Evolutionary conservation across 768 basidiomycete genomes (phyloP).

Genomic region (Exsudoporus frostii): DNA sequence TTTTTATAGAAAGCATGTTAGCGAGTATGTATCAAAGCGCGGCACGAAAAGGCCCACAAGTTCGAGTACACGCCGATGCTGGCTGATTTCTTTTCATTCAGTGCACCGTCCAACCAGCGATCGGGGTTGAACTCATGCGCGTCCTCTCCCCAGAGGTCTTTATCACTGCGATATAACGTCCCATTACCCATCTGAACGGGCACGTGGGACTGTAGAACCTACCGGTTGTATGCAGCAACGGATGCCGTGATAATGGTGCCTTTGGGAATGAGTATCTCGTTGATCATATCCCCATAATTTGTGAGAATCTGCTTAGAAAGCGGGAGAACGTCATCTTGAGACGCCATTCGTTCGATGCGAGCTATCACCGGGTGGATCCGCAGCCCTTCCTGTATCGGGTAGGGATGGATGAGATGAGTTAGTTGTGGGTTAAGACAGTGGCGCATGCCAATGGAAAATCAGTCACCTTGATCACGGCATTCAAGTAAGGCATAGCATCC

Average conservation of each 20-base stretch:
- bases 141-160: slow-evolving; percentile 26
- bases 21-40: neutral
- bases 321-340: slow-evolving; percentile 55
- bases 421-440: no score
- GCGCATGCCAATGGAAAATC: neutral
- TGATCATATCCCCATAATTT: slow-evolving; percentile 40
- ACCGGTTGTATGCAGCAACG: slow-evolving; percentile 60
- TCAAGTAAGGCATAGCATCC: slow-evolving; percentile 47
- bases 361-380: slow-evolving; percentile 46
- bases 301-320: slow-evolving; percentile 50
- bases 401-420: neutral
- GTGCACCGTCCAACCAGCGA: slow-evolving; percentile 5
- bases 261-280: slow-evolving; percentile 46
- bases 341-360: slow-evolving; percentile 47
- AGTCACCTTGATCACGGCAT: slow-evolving; percentile 32
- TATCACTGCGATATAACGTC: slow-evolving; percentile 4
- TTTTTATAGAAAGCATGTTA: neutral
- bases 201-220: neutral
- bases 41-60: neutral
- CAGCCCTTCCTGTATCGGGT: slow-evolving; percentile 38
- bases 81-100: neutral
- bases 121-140: slow-evolving; percentile 21
- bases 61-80: slow-evolving; percentile 15
- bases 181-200: neutral
- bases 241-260: slow-evolving; percentile 49